Conservation (phyloP, 345 rosid genomes). For the Brassica rapa region DNA sequence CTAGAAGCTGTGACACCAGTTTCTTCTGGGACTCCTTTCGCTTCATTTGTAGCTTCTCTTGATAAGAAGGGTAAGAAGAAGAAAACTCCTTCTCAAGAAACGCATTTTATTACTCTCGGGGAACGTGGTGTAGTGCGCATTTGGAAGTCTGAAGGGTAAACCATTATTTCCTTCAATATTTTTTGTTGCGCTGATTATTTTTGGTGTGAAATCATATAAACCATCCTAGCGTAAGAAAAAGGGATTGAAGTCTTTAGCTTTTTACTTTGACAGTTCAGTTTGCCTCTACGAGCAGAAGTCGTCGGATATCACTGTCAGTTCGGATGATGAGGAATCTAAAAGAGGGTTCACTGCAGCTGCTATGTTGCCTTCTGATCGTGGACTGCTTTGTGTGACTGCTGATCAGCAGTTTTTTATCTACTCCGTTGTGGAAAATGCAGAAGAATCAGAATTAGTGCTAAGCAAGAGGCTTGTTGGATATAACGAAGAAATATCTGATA, state of each 20-base stretch:
- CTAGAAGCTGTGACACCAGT: slow-evolving; percentile 74
- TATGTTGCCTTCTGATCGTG: slow-evolving; percentile 69
- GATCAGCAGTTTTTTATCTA: slow-evolving; percentile 89
- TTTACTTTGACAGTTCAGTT: slow-evolving; percentile 66
- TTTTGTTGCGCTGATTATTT: background rate
- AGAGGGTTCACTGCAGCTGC: slow-evolving; percentile 79
- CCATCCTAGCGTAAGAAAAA: slow-evolving; percentile 3
- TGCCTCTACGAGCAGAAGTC: slow-evolving; percentile 77
- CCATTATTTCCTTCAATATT: background rate
- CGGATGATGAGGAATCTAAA: slow-evolving; percentile 57
- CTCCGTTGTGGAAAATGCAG: slow-evolving; percentile 44
- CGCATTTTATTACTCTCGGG: slow-evolving; percentile 75
- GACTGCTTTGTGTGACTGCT: slow-evolving; percentile 89
- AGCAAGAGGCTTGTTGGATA: slow-evolving; percentile 84
- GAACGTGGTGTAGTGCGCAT: slow-evolving; percentile 83
- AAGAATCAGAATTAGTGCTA: slow-evolving; percentile 51
- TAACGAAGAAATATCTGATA: slow-evolving; percentile 90
- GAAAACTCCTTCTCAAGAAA: slow-evolving; percentile 40
- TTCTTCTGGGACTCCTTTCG: slow-evolving; percentile 54
- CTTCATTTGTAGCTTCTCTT: slow-evolving; percentile 49
- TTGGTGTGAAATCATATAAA: background rate
- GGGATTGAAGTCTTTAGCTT: slow-evolving; percentile 20
- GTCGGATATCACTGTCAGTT: slow-evolving; percentile 67
- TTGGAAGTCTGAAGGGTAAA: slow-evolving; percentile 88
- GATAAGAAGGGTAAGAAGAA: slow-evolving; percentile 50